phyloP scores from a whole-genome alignment of 305 asterid species.

The Plantago lanceolata region DNA sequence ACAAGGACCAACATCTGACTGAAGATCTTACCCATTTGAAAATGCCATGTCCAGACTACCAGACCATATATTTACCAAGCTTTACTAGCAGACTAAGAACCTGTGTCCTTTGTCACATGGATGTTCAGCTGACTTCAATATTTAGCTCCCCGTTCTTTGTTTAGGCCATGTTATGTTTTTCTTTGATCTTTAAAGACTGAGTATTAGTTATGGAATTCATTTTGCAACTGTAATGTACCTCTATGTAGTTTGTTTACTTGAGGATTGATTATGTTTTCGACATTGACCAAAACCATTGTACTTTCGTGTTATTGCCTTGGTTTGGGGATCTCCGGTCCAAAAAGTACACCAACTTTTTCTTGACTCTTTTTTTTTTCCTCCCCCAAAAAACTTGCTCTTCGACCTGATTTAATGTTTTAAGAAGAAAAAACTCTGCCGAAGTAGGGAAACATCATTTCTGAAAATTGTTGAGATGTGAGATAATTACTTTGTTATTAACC shows the following conservation, averaged over 20 bases:
- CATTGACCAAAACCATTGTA: background rate
- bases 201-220: no score
- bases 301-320: background rate
- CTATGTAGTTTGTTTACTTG: background rate
- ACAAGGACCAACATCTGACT: constrained; percentile 42
- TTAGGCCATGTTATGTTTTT: background rate
- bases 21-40: constrained; percentile 57
- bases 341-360: no score
- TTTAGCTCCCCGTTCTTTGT: background rate
- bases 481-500: no score
- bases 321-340: background rate
- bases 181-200: background rate
- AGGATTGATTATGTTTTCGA: background rate
- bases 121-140: constrained; percentile 24
- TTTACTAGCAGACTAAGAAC: constrained; percentile 29
- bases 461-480: no score
- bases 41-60: constrained; percentile 69
- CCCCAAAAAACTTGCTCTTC: background rate
- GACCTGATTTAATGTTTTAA: background rate
- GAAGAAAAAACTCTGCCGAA: background rate
- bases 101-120: constrained; percentile 42
- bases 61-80: constrained; percentile 60
- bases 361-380: no score
- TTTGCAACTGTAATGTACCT: background rate
- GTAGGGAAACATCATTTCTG: background rate